Conservation (phyloP, 192 early-diverging fungal genomes). For the Coemansia sp. region DNA sequence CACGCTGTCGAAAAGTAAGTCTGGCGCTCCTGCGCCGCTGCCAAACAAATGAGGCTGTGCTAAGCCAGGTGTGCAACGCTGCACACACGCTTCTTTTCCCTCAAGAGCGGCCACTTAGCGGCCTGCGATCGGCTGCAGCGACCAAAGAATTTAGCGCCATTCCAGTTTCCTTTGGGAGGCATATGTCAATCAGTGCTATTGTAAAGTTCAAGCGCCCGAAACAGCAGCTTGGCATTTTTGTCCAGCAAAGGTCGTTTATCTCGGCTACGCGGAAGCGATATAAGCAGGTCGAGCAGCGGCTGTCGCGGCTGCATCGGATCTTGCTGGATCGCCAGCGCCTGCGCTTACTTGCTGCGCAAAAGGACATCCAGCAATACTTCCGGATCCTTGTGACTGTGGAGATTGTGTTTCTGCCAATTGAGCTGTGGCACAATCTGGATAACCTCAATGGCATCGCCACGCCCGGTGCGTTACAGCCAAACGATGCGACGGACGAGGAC, state of each 20-base stretch:
- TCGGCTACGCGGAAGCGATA: constrained; percentile 16
- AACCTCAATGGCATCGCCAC: constrained; percentile 50
- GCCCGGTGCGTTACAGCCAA: constrained; percentile 38
- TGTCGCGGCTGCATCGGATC: constrained; percentile 48
- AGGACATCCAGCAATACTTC: constrained; percentile 46
- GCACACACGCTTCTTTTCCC: constrained; percentile 1
- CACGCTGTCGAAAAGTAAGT: constrained; percentile 46
- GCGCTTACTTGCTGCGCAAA: constrained; percentile 35
- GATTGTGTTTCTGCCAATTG: constrained; percentile 50
- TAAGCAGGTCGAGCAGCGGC: constrained; percentile 41
- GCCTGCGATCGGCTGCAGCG: not conserved
- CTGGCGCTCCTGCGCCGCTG: constrained; percentile 49
- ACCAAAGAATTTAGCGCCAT: not conserved
- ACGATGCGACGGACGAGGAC: constrained; percentile 22
- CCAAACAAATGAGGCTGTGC: constrained; percentile 36
- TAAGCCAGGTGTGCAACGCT: constrained; percentile 32
- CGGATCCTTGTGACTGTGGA: constrained; percentile 42
- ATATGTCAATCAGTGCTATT: constrained; percentile 14
- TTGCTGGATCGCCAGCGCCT: constrained; percentile 47
- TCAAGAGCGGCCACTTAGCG: not conserved
- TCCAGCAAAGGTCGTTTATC: constrained; percentile 13
- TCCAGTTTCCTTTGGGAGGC: constrained; percentile 14
- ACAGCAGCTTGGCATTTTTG: constrained; percentile 9
- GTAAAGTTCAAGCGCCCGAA: not conserved
- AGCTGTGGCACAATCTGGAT: constrained; percentile 53